Evolutionary conservation across 139 green algal genomes (phyloP).

Genomic region (Coelastrella sp.): DNA sequence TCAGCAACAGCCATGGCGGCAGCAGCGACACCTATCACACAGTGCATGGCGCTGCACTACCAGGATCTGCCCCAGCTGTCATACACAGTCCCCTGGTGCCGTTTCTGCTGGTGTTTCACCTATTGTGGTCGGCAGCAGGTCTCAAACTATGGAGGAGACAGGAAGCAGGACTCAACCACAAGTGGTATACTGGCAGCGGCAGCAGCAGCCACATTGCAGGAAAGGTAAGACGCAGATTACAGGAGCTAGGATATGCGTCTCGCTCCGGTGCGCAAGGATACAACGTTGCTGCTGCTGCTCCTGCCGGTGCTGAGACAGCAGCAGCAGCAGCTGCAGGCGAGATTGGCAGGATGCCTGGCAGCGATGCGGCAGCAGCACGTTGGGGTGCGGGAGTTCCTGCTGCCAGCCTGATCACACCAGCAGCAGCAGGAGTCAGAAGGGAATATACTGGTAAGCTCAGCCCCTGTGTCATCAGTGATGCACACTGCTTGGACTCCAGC

Average conservation of each 20-base stretch:
- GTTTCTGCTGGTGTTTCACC: constrained; percentile 15
- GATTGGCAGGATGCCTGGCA: not conserved
- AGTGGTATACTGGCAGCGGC: constrained; percentile 1
- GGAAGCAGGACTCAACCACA: not conserved
- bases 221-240: no score
- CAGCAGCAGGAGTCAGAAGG: constrained; percentile 18
- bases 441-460: not conserved
- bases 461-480: not conserved
- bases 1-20: constrained; percentile 7
- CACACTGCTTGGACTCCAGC: not conserved
- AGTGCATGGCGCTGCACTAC: no score
- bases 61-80: not conserved
- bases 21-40: not conserved
- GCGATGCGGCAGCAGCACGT: not conserved
- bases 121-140: constrained; percentile 32
- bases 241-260: no score
- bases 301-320: not conserved
- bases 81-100: constrained; percentile 8
- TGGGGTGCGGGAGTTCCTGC: not conserved
- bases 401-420: not conserved
- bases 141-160: constrained; percentile 24
- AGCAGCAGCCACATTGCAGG: not conserved
- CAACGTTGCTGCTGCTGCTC: not conserved
- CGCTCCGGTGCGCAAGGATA: no score
- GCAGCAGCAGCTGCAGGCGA: not conserved